Base-by-base conservation (phyloP, 2,329 filamentous ascomycete genomes). In the Sphaerulina populicola region DNA sequence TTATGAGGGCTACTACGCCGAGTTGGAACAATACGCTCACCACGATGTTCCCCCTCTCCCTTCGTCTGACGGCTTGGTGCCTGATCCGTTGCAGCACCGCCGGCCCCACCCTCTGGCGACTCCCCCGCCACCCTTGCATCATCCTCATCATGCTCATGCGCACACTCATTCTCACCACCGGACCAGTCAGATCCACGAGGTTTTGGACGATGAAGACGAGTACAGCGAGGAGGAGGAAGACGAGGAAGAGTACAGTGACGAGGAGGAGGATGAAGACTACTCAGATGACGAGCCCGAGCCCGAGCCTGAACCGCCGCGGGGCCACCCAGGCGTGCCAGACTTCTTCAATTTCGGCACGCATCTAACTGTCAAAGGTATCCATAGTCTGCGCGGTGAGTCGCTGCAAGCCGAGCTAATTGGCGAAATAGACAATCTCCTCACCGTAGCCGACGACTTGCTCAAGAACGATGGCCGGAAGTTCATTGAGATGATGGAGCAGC, bases 401-500 rank as follows among this genome's bases (percentile, higher is more conserved):
- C 57, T 65, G 60, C 60, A 60, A 61, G 58, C 57, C 52, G 62
- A 56, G 60, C 70, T 67, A 64, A 67, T 66, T 55, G 59, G 59
- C 62, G 64, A 64, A 70, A 70, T 79, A 88, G 90, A 93, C 76
- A 94, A 93, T 68, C 96, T 98, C 71, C 82, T 98, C 68, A 98
- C 93, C 60, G 93, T 98, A 66, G 93, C 93, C 69, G 93, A 98
- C 75, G 93, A 98, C 72, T 78, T 98, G 59, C 80, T 98, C 57
- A 97, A 97, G 71, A 98, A 98, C 71, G 93, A 98, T 71, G 93
- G 93, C 64, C 95, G 94, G 71, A 94, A 95, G 67, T 98, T 98
- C 74, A 98, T 98, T 71, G 93, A 98, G 69, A 98, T 98, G 93
- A 98, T 98, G 93, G 93, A 98, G 70, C 91, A 97, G 73, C 79